Conservation (phyloP, 202 grass and related monocot genomes). For the Miscanthus sacchariflorus region DNA sequence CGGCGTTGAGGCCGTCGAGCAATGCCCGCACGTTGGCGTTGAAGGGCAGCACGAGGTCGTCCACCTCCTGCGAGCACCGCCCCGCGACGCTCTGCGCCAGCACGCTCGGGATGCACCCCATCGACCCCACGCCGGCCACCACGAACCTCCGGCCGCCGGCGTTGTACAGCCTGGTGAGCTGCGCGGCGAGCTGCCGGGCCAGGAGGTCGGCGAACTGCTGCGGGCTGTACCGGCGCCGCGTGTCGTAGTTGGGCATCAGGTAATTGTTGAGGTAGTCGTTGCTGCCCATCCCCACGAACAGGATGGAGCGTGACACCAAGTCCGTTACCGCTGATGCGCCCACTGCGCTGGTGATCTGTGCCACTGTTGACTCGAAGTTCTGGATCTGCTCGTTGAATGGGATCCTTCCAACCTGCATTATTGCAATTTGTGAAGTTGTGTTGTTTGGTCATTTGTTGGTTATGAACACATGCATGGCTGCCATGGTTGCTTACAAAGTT, state of each 20-base stretch:
- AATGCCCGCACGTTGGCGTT: conserved; percentile 43
- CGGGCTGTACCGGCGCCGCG: conserved; percentile 42
- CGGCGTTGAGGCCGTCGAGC: conserved; percentile 46
- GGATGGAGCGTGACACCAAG: conserved; percentile 33
- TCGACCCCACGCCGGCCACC: conserved; percentile 55
- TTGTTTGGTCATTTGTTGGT: not conserved
- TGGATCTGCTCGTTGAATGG: conserved; percentile 77
- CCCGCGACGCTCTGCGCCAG: conserved; percentile 37
- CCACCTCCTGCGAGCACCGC: conserved; percentile 58
- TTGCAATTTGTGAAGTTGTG: not conserved
- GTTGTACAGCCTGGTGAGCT: conserved; percentile 64
- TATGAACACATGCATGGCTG: not conserved
- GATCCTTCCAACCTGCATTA: conserved; percentile 54
- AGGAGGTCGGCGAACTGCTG: conserved; percentile 62
- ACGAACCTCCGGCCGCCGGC: conserved; percentile 63
- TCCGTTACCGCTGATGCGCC: conserved; percentile 29
- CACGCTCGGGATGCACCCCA: conserved; percentile 75
- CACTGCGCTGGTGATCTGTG: conserved; percentile 34
- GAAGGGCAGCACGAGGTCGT: conserved; percentile 53
- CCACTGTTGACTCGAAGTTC: conserved; percentile 61
- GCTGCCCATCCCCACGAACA: conserved; percentile 74
- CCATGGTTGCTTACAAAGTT: conserved; percentile 64
- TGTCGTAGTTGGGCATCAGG: conserved; percentile 71
- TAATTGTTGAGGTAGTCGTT: conserved; percentile 87
- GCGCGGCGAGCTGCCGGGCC: conserved; percentile 37